These are phyloP conservation scores for Rachicladosporium sp. DNA, from an alignment of 2,329 filamentous ascomycete species.

Conservation along the genomic window DNA sequence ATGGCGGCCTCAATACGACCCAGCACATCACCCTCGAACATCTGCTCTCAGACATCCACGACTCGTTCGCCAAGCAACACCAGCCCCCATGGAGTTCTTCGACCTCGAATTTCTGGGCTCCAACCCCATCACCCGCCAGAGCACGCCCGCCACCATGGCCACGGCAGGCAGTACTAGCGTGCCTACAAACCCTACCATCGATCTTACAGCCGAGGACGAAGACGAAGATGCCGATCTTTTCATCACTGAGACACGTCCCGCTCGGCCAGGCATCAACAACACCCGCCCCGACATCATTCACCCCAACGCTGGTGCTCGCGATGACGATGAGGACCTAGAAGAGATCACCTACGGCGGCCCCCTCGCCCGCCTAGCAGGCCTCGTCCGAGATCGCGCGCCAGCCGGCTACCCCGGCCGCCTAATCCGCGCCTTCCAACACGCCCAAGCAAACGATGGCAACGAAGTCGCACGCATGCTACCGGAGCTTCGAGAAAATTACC, in stretches of 20 bases:
- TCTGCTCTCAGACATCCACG: slow-evolving; percentile 5
- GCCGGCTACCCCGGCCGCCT: no score
- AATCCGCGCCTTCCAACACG: no score
- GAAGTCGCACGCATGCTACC: background rate
- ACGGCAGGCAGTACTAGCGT: background rate
- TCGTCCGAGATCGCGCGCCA: no score
- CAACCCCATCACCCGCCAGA: slow-evolving; percentile 5
- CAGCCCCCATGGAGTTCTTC: slow-evolving; percentile 1
- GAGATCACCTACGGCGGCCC: no score
- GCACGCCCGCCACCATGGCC: slow-evolving; percentile 5
- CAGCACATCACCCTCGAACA: slow-evolving; percentile 1
- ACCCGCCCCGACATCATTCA: slow-evolving; percentile 8
- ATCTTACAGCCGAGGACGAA: slow-evolving; percentile 22
- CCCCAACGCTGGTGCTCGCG: background rate
- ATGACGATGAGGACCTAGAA: background rate
- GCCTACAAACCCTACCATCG: slow-evolving; percentile 10
- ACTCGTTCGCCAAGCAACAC: slow-evolving; percentile 2
- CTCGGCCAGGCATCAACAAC: slow-evolving; percentile 12
- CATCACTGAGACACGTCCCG: slow-evolving; percentile 11
- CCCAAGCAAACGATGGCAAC: background rate
- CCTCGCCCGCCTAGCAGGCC: no score
- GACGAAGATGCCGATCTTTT: slow-evolving; percentile 17
- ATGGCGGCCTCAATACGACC: background rate
- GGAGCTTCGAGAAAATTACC: background rate
- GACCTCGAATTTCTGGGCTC: slow-evolving; percentile 4